Evolutionary conservation across 2,329 filamentous ascomycete species (phyloP).

Genomic region (Elsinoe australis): DNA sequence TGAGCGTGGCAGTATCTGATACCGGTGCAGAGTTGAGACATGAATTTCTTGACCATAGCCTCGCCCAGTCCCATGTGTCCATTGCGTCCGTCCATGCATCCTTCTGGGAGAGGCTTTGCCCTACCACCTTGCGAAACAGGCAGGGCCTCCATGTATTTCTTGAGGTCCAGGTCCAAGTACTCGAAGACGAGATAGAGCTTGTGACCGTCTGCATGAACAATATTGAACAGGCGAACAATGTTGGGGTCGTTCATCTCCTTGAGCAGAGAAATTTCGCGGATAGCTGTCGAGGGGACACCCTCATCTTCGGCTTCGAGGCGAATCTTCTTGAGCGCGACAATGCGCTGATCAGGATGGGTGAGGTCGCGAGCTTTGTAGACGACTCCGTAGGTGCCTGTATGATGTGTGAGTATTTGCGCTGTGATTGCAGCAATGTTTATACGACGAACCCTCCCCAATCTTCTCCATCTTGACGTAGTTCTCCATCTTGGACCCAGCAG

Average conservation of each 20-base stretch:
- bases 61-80: conserved; percentile 65
- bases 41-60: conserved; percentile 83
- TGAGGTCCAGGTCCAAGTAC: conserved; percentile 83
- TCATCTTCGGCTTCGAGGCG: conserved; percentile 92
- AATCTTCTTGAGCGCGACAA: conserved; percentile 92
- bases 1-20: conserved; percentile 99
- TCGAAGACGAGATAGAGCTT: conserved; percentile 92
- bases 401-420: conserved; percentile 13
- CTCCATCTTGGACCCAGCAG: conserved; percentile 54
- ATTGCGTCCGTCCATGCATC: conserved; percentile 51
- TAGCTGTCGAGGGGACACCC: conserved; percentile 84
- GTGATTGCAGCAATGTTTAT: conserved; percentile 12
- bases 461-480: conserved; percentile 97
- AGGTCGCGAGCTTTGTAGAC: conserved; percentile 92
- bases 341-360: conserved; percentile 64
- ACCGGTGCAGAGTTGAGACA: conserved; percentile 80
- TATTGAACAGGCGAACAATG: conserved; percentile 81
- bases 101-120: conserved; percentile 76
- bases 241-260: conserved; percentile 93
- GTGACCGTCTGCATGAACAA: conserved; percentile 88
- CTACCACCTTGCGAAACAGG: conserved; percentile 77
- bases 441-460: conserved; percentile 77
- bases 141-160: conserved; percentile 92
- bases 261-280: conserved; percentile 86
- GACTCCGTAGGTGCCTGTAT: conserved; percentile 79